Evolutionary conservation across 768 basidiomycete genomes (phyloP), one percentile per base, ranked within the genome.

Genomic region (Suillus paluster): DNA sequence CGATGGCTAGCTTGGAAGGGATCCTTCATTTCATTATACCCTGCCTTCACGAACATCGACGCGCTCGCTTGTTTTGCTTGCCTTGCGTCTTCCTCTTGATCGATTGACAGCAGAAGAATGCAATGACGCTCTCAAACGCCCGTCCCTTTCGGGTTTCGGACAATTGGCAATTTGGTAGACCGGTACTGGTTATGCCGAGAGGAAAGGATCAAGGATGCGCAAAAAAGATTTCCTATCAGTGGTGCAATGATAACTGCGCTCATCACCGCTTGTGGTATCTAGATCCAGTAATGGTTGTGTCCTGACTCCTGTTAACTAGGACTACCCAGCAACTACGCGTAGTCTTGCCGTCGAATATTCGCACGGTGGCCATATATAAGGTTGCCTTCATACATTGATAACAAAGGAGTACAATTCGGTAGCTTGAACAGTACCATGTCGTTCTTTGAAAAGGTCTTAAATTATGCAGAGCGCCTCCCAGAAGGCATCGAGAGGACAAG

Each of bases 1-100:
- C 91, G 25, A 70, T 97, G 66, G 88, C 82, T 15, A 86, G 88
- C 3, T 64, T 97, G 68, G 89, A 92, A 69, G 76, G 79, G n/a
- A 45, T 21, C 44, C 44, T 21, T 21, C n/a, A n/a, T n/a, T 11
- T 11, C 30, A 50, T 50, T 10, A 11, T 50, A 30, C 27, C 17
- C 27, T 50, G 19, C 49, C 27, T 30, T 11, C 19, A 30, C 15
- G 15, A 25, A 27, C 25, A 17, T 27, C 48, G 3, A 15, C 49
- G 27, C 27, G 10, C 49, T 33, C 10, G 10, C 49, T 30, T 12
- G 14, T 30, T 49, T 49, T 30, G 27, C 19, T 11, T 30, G 27
- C 17, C 17, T 48, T 17, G 3, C 46, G 25, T 45, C 46, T 11
- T 5, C 27, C 27, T 19, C 27, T n/a, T 52, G n/a, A 8, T 11